Evolutionary conservation across 1,284 basidiomycete species (phyloP).

Genomic region (Trametes hirsuta): DNA sequence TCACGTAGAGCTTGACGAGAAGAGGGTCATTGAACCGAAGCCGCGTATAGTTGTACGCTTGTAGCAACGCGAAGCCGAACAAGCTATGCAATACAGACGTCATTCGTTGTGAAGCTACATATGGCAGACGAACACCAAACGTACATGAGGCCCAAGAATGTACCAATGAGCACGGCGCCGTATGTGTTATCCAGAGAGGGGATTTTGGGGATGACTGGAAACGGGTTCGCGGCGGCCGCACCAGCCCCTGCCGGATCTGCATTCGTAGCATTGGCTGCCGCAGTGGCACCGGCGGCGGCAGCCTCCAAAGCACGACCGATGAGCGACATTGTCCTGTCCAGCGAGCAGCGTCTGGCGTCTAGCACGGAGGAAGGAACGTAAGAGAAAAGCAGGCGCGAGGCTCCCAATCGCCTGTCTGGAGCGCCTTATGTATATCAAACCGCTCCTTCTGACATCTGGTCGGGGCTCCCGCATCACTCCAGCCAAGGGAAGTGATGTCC

Average conservation of each 20-base stretch:
- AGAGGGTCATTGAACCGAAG: background rate
- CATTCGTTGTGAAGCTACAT: too few species aligned
- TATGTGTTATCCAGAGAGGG: slow-evolving; percentile 9
- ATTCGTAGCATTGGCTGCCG: background rate
- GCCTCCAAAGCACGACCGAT: background rate
- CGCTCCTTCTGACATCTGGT: too few species aligned
- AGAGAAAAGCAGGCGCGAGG: background rate
- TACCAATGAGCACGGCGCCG: slow-evolving; percentile 9
- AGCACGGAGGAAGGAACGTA: background rate
- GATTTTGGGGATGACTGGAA: background rate
- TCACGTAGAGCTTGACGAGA: background rate
- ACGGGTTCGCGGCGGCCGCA: background rate
- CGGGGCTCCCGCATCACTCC: too few species aligned
- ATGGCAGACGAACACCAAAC: background rate
- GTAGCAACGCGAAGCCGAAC: slow-evolving; percentile 1
- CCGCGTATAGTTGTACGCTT: background rate
- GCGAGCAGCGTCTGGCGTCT: background rate
- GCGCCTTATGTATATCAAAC: too few species aligned
- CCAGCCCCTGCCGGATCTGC: too few species aligned
- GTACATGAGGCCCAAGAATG: slow-evolving; percentile 7
- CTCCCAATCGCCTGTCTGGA: too few species aligned
- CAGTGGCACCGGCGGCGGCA: background rate
- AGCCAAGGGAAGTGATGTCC: too few species aligned
- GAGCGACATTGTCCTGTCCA: background rate
- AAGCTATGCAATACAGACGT: background rate